Evolutionary conservation across 345 rosid genomes (phyloP).

Genomic region (Bruguiera gymnorhiza): DNA sequence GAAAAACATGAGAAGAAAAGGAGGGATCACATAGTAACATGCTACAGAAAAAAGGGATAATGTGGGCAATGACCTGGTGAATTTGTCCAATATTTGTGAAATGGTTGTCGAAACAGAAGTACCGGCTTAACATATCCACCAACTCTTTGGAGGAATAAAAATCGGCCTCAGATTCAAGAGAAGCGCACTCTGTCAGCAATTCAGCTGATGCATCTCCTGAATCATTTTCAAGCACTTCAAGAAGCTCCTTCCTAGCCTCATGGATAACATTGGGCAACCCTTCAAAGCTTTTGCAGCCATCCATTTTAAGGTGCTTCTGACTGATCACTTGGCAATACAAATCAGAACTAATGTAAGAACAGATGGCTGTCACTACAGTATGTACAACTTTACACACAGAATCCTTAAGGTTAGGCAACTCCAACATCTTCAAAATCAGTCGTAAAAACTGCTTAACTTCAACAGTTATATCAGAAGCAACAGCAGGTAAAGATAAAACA

Average conservation of each 20-base stretch:
- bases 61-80: slow-evolving; percentile 25
- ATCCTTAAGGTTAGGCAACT: slow-evolving; percentile 45
- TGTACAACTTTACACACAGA: slow-evolving; percentile 48
- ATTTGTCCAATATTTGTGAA: slow-evolving; percentile 40
- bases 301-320: slow-evolving; percentile 40
- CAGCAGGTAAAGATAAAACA: slow-evolving; percentile 55
- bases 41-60: not conserved
- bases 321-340: slow-evolving; percentile 30
- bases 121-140: slow-evolving; percentile 53
- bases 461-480: slow-evolving; percentile 52
- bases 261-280: slow-evolving; percentile 38
- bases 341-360: slow-evolving; percentile 49
- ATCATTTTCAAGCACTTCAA: slow-evolving; percentile 41
- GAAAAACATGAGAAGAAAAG: not conserved
- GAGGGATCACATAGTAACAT: not conserved
- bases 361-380: slow-evolving; percentile 50
- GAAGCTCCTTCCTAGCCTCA: slow-evolving; percentile 55
- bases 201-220: slow-evolving; percentile 42
- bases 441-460: slow-evolving; percentile 75
- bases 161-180: slow-evolving; percentile 53
- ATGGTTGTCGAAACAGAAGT: slow-evolving; percentile 42
- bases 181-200: slow-evolving; percentile 33
- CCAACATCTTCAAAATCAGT: slow-evolving; percentile 55
- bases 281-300: slow-evolving; percentile 40
- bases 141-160: slow-evolving; percentile 59